Conservation (phyloP, 163 green algal genomes). For the Chloroidium sp. region DNA sequence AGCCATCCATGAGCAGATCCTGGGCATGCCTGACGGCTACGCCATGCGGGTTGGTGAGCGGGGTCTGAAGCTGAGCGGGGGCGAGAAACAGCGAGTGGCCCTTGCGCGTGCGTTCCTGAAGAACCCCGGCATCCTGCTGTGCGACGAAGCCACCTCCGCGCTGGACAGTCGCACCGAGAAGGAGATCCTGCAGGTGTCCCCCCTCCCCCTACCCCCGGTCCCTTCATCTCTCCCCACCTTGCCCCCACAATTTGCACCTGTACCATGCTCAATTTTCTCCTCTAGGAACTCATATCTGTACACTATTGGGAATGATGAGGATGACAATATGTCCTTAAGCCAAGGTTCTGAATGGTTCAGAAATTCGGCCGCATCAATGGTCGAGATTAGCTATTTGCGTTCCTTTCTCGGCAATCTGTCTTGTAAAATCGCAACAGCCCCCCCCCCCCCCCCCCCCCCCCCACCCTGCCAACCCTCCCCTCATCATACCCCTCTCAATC, state of each 20-base stretch:
- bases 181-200: slow-evolving; percentile 33
- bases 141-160: slow-evolving; percentile 86
- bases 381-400: no score
- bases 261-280: background rate
- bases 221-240: background rate
- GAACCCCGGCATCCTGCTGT: slow-evolving; percentile 55
- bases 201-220: background rate
- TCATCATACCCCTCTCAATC: background rate
- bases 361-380: no score
- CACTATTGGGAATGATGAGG: no score
- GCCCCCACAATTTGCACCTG: background rate
- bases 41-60: slow-evolving; percentile 75
- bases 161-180: slow-evolving; percentile 85
- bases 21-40: slow-evolving; percentile 74
- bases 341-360: no score
- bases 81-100: slow-evolving; percentile 86
- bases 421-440: background rate
- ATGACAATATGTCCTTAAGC: no score
- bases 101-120: slow-evolving; percentile 66
- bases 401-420: no score
- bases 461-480: no score
- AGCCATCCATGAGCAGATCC: slow-evolving; percentile 49
- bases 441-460: no score
- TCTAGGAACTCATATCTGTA: no score
- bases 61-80: slow-evolving; percentile 70